phyloP scores from a whole-genome alignment of 768 basidiomycete species.

The Hebeloma cylindrosporum region DNA sequence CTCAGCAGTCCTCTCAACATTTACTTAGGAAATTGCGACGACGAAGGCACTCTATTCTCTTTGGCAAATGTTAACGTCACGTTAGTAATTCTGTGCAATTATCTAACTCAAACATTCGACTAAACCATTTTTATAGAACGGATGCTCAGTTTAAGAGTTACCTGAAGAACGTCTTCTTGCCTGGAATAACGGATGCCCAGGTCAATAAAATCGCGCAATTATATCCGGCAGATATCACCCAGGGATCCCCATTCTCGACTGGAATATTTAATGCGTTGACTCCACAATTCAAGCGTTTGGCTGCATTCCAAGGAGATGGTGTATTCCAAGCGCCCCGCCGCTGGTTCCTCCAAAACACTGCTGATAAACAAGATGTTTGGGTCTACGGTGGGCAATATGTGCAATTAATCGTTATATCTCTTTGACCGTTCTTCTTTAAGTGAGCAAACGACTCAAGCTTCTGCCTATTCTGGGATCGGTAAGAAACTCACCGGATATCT shows the following conservation, averaged over 20 bases:
- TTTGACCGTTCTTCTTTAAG: conserved; percentile 22
- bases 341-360: conserved; percentile 38
- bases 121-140: conserved; percentile 21
- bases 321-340: conserved; percentile 48
- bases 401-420: background rate
- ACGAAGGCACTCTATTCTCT: conserved; percentile 50
- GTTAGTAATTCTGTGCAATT: conserved; percentile 1
- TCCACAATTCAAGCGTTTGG: conserved; percentile 46
- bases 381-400: background rate
- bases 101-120: background rate
- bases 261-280: conserved; percentile 41
- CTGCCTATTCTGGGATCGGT: conserved; percentile 43
- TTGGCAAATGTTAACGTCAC: conserved; percentile 16
- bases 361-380: conserved; percentile 3
- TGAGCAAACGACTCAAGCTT: conserved; percentile 44
- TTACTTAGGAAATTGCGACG: conserved; percentile 50
- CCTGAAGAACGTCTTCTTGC: conserved; percentile 31
- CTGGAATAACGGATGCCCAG: conserved; percentile 27
- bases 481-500: conserved; percentile 15
- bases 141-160: conserved; percentile 23
- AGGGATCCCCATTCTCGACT: conserved; percentile 57
- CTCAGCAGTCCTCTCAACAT: background rate
- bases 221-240: conserved; percentile 39
- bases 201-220: conserved; percentile 29
- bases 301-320: conserved; percentile 47